Evolutionary conservation across 169 alveolate species (phyloP).

Genomic region (Theileria sp.): DNA sequence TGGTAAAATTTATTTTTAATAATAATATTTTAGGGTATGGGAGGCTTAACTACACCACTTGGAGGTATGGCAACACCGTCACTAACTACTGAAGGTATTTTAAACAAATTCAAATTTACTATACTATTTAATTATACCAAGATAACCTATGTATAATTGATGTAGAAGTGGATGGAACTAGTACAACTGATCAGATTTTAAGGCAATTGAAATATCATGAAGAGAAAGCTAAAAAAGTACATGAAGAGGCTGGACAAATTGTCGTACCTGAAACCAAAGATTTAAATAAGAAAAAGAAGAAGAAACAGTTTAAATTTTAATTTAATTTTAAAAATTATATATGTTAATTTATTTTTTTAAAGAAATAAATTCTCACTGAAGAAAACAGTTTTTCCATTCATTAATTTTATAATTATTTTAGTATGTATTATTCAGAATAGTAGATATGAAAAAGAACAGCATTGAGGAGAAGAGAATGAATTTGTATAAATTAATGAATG

Average conservation of each 20-base stretch:
- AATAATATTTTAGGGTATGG: conserved; percentile 31
- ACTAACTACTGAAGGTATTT: conserved; percentile 26
- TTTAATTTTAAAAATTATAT: conserved; percentile 5
- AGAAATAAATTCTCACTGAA: not conserved
- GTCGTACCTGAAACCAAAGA: conserved; percentile 46
- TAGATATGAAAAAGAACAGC: not conserved
- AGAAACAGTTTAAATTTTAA: conserved; percentile 73
- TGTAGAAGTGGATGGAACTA: conserved; percentile 41
- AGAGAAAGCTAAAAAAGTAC: conserved; percentile 70
- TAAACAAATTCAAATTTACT: not conserved
- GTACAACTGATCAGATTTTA: conserved; percentile 53
- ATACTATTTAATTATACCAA: not conserved
- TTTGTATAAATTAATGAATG: conserved; percentile 57
- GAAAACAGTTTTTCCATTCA: not conserved
- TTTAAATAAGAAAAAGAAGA: conserved; percentile 68
- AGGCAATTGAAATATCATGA: conserved; percentile 69
- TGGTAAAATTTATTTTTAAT: conserved; percentile 14
- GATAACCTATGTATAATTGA: not conserved
- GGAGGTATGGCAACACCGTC: conserved; percentile 66
- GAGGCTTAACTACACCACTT: conserved; percentile 51
- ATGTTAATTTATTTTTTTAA: not conserved
- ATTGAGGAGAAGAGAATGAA: conserved; percentile 54
- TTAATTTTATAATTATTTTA: not conserved
- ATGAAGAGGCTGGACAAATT: conserved; percentile 70
- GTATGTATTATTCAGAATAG: not conserved